These are phyloP conservation scores for Citeromyces matritensis DNA, from an alignment of 805 yeast genomes.

Conservation along the genomic window DNA sequence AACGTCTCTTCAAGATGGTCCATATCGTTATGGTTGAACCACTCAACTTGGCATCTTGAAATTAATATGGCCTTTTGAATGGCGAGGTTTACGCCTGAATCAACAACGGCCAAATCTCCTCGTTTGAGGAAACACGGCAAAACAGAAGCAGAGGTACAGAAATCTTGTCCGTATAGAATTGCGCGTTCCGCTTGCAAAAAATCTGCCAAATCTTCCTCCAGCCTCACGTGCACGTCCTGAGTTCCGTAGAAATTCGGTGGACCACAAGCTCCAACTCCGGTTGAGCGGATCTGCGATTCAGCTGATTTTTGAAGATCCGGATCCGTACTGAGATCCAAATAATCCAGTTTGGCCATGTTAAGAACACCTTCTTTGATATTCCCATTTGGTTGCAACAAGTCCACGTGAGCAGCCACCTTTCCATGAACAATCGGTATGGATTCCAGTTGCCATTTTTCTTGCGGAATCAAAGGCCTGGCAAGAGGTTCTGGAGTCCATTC, in stretches of 20 bases:
- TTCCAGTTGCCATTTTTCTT: conserved; percentile 47
- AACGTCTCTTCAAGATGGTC: conserved; percentile 63
- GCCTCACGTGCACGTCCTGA: conserved; percentile 75
- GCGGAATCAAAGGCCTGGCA: conserved; percentile 33
- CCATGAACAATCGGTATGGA: conserved; percentile 52
- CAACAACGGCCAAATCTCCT: conserved; percentile 87
- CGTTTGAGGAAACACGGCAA: conserved; percentile 89
- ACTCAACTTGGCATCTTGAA: conserved; percentile 73
- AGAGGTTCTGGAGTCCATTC: conserved; percentile 92
- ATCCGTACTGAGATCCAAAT: conserved; percentile 43
- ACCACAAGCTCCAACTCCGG: conserved; percentile 97
- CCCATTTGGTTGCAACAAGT: conserved; percentile 13
- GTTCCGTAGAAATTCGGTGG: conserved; percentile 97
- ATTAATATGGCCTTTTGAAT: conserved; percentile 81
- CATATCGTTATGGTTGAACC: conserved; percentile 82
- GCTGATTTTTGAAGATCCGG: conserved; percentile 35
- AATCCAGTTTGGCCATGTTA: conserved; percentile 63
- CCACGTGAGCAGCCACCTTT: conserved; percentile 24
- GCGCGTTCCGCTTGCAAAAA: conserved; percentile 69
- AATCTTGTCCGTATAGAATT: conserved; percentile 87
- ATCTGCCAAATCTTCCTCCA: conserved; percentile 60
- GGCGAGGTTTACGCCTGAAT: conserved; percentile 58
- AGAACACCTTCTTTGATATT: conserved; percentile 20
- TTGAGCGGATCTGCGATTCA: conserved; percentile 37
- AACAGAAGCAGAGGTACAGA: conserved; percentile 74